phyloP scores from a whole-genome alignment of 371 early-diverging fungal genomes.

The Apophysomyces trapeziformis region DNA sequence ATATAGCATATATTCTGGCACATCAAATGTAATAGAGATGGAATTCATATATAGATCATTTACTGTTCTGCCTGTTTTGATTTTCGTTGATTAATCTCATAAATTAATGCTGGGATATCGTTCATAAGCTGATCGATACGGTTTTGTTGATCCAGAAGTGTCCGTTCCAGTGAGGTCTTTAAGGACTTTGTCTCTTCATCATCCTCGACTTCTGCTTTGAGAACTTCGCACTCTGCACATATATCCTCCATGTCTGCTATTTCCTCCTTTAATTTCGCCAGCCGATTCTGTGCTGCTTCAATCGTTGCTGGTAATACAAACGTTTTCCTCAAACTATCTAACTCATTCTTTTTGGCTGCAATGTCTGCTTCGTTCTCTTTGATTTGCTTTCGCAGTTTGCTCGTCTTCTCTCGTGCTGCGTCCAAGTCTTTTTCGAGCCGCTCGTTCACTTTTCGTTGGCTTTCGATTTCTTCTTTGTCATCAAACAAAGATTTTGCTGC shows the following conservation, averaged over 20 bases:
- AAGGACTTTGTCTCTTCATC: not conserved
- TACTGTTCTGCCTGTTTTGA: not conserved
- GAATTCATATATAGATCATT: too few species aligned
- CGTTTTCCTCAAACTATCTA: not conserved
- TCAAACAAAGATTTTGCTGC: not conserved
- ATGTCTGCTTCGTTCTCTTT: not conserved
- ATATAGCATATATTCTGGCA: too few species aligned
- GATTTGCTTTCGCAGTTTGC: not conserved
- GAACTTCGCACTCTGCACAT: not conserved
- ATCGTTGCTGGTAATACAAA: not conserved
- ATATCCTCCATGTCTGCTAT: not conserved
- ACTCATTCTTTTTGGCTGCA: not conserved
- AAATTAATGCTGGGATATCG: constrained; percentile 14
- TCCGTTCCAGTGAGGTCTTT: not conserved
- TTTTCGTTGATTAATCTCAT: constrained; percentile 3
- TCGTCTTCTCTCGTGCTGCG: not conserved
- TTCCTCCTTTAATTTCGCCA: constrained; percentile 2
- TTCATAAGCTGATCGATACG: constrained; percentile 21
- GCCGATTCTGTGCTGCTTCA: constrained; percentile 10
- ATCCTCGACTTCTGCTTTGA: not conserved
- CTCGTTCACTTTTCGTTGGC: not conserved
- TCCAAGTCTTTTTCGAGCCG: not conserved
- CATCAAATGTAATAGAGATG: too few species aligned
- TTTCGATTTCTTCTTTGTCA: not conserved
- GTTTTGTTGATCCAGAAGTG: constrained; percentile 13